Evolutionary conservation across 2,329 filamentous ascomycete species (phyloP).

Genomic region (Albifimbria verrucaria): DNA sequence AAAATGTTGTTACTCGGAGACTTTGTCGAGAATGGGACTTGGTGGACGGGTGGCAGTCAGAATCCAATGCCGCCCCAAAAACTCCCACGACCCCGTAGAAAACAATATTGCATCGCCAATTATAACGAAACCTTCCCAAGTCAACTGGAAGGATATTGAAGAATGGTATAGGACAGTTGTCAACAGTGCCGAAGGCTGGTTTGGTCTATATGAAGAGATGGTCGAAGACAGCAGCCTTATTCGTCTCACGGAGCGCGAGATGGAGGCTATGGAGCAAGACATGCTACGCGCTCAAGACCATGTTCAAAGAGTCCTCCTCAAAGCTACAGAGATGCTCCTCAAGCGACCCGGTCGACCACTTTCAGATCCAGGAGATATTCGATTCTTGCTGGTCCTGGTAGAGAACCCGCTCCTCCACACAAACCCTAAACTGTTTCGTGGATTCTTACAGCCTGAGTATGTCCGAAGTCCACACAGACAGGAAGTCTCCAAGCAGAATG

Average conservation of each 20-base stretch:
- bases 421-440: constrained; percentile 35
- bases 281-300: constrained; percentile 62
- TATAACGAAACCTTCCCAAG: constrained; percentile 52
- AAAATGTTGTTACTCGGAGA: constrained; percentile 73
- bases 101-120: constrained; percentile 11
- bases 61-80: constrained; percentile 24
- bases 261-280: constrained; percentile 44
- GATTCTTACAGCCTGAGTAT: constrained; percentile 32
- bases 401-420: constrained; percentile 72
- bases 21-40: constrained; percentile 75
- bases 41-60: constrained; percentile 72
- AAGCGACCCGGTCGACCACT: constrained; percentile 74
- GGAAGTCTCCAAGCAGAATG: constrained; percentile 12
- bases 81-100: constrained; percentile 13
- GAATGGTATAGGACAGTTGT: constrained; percentile 73
- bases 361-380: constrained; percentile 63
- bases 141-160: constrained; percentile 70
- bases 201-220: constrained; percentile 53
- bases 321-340: constrained; percentile 73
- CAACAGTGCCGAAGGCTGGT: constrained; percentile 67
- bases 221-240: constrained; percentile 22
- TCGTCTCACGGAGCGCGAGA: constrained; percentile 28
- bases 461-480: constrained; percentile 5
- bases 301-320: constrained; percentile 67
- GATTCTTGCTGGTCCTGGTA: constrained; percentile 75